phyloP scores from a whole-genome alignment of 1,284 basidiomycete species.

The Wolfiporia cocos region DNA sequence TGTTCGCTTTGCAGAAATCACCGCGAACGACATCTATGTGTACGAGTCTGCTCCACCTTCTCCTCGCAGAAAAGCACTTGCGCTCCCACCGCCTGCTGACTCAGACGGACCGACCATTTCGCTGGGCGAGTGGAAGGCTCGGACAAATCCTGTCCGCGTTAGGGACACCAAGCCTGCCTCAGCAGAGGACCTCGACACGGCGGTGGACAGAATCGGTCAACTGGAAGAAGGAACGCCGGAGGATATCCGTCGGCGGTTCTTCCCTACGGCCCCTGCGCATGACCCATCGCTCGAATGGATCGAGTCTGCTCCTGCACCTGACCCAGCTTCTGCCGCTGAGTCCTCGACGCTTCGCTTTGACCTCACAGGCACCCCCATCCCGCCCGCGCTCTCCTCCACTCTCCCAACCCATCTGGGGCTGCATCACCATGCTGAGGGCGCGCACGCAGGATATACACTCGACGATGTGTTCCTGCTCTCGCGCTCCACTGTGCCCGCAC shows the following conservation, averaged over 20 bases:
- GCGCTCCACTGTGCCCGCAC: conserved; percentile 78
- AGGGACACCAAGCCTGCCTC: neutral
- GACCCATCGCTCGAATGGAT: conserved; percentile 81
- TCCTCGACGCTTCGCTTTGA: conserved; percentile 58
- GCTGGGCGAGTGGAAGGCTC: conserved; percentile 36
- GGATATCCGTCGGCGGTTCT: conserved; percentile 79
- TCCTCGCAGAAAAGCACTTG: conserved; percentile 44
- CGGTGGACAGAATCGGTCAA: conserved; percentile 12
- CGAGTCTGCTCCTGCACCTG: conserved; percentile 24
- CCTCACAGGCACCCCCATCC: conserved; percentile 63
- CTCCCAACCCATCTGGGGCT: conserved; percentile 82
- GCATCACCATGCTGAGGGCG: conserved; percentile 84
- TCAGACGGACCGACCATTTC: conserved; percentile 41
- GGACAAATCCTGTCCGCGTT: conserved; percentile 1
- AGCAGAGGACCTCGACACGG: neutral
- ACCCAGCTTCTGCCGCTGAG: conserved; percentile 14
- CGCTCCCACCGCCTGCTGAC: conserved; percentile 42
- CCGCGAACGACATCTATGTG: conserved; percentile 54
- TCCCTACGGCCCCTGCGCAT: conserved; percentile 64
- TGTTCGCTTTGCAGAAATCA: conserved; percentile 50
- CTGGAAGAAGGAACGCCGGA: conserved; percentile 74
- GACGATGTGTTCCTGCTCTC: conserved; percentile 83
- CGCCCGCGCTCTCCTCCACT: conserved; percentile 38
- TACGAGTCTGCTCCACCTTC: conserved; percentile 77
- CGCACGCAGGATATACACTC: conserved; percentile 82